Percentiles rank a stretch among this genome's conserved stretches.
These are phyloP conservation scores for Nidula niveotomentosa DNA, from an alignment of 1,284 basidiomycete genomes.

Conservation along the genomic window DNA sequence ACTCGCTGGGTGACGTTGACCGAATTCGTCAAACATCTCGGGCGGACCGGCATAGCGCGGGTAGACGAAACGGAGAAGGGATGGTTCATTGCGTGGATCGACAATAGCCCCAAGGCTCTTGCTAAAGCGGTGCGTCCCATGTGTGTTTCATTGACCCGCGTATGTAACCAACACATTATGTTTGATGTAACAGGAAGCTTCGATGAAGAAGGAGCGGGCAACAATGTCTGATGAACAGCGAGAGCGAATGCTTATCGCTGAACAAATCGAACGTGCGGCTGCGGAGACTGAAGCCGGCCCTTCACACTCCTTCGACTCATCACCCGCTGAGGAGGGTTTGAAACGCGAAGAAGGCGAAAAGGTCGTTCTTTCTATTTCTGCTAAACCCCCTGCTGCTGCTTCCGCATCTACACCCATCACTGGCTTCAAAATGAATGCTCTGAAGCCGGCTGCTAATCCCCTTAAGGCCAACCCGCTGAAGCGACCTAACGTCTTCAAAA, in stretches of 20 bases:
- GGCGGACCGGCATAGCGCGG: constrained; percentile 83
- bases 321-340: constrained; percentile 57
- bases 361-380: constrained; percentile 67
- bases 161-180: constrained; percentile 3
- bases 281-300: constrained; percentile 31
- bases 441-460: constrained; percentile 42
- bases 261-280: constrained; percentile 90
- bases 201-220: constrained; percentile 89
- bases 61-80: constrained; percentile 99
- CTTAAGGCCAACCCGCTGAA: constrained; percentile 63
- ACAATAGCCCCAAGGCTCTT: constrained; percentile 91
- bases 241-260: constrained; percentile 85
- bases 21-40: constrained; percentile 92
- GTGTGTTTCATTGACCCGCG: not conserved
- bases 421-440: constrained; percentile 64
- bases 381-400: constrained; percentile 44
- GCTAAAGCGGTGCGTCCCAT: constrained; percentile 73
- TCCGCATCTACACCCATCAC: constrained; percentile 34
- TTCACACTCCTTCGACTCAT: constrained; percentile 33
- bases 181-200: constrained; percentile 64
- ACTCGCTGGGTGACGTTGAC: constrained; percentile 97
- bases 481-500: constrained; percentile 77
- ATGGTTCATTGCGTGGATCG: constrained; percentile 97
- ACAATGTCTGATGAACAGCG: constrained; percentile 95
- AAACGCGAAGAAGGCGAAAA: constrained; percentile 78